phyloP scores from a whole-genome alignment of 441 rosid genomes.

The Populus hybrid region DNA sequence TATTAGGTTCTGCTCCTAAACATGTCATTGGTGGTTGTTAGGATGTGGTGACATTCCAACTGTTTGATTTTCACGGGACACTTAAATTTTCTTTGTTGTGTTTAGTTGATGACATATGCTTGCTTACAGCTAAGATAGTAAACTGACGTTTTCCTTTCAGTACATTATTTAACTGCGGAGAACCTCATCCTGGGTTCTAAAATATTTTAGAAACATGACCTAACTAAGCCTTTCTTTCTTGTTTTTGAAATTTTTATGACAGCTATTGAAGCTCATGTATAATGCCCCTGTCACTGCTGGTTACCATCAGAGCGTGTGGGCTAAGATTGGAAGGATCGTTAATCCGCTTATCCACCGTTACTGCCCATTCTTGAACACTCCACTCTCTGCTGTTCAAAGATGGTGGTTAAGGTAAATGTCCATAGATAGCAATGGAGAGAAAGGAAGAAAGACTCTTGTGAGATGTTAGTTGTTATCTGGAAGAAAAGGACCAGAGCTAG shows the following conservation, averaged over 20 bases:
- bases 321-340: constrained; percentile 59
- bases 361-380: constrained; percentile 73
- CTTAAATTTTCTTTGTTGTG: neutral
- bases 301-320: constrained; percentile 93
- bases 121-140: neutral
- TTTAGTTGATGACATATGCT: neutral
- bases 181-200: neutral
- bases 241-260: constrained; percentile 16
- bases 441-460: neutral
- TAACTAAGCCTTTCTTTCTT: neutral
- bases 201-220: neutral
- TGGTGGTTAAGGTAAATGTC: constrained; percentile 84
- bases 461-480: neutral
- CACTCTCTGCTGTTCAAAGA: constrained; percentile 67
- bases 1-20: neutral
- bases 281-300: constrained; percentile 89
- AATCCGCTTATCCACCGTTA: constrained; percentile 64
- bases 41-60: neutral
- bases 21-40: neutral
- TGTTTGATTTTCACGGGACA: neutral
- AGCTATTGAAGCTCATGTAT: constrained; percentile 97
- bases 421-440: neutral
- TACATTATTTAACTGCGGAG: neutral
- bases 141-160: neutral
- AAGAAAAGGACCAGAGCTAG: neutral